A percentile compares a stretch with the other conserved stretches of the same genome.
Evolutionary conservation across 2,329 filamentous ascomycete genomes (phyloP).

Genomic region (Ascochyta viciae-villosae): DNA sequence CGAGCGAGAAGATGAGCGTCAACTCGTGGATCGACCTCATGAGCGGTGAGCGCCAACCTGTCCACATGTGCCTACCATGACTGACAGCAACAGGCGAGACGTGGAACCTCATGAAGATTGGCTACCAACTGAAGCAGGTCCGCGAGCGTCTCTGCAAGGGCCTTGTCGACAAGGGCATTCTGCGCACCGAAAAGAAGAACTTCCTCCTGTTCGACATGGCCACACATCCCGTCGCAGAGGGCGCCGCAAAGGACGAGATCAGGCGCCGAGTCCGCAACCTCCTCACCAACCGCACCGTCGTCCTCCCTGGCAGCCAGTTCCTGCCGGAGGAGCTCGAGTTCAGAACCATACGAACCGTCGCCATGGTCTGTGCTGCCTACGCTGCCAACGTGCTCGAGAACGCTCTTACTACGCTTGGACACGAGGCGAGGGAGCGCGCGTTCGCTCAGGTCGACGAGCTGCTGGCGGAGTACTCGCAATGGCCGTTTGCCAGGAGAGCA

Average conservation of each 20-base stretch:
- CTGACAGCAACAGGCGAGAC: constrained; percentile 77
- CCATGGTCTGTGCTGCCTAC: constrained; percentile 98
- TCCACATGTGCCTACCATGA: constrained; percentile 4
- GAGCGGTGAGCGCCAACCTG: constrained; percentile 74
- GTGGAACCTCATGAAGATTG: constrained; percentile 99
- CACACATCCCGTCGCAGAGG: constrained; percentile 94
- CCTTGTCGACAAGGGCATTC: constrained; percentile 96
- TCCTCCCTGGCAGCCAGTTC: constrained; percentile 85
- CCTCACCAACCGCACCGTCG: constrained; percentile 91
- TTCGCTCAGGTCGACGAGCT: constrained; percentile 98
- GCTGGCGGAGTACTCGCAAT: constrained; percentile 95
- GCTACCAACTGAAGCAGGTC: constrained; percentile 99
- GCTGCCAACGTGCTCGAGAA: constrained; percentile 98
- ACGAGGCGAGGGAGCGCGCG: constrained; percentile 91
- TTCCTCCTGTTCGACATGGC: constrained; percentile 99
- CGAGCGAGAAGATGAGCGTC: constrained; percentile 99
- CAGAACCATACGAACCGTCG: constrained; percentile 86
- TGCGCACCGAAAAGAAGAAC: constrained; percentile 98
- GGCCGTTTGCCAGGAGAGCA: constrained; percentile 86
- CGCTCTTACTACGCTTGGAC: constrained; percentile 89
- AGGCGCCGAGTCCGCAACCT: constrained; percentile 89
- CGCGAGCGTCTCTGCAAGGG: constrained; percentile 97
- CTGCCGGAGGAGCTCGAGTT: constrained; percentile 94
- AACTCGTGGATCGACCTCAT: constrained; percentile 99
- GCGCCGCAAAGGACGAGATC: constrained; percentile 97